A percentile compares a stretch with the other conserved stretches of the same genome.
Evolutionary conservation across 345 rosid genomes (phyloP).

Genomic region (Salix udensis): DNA sequence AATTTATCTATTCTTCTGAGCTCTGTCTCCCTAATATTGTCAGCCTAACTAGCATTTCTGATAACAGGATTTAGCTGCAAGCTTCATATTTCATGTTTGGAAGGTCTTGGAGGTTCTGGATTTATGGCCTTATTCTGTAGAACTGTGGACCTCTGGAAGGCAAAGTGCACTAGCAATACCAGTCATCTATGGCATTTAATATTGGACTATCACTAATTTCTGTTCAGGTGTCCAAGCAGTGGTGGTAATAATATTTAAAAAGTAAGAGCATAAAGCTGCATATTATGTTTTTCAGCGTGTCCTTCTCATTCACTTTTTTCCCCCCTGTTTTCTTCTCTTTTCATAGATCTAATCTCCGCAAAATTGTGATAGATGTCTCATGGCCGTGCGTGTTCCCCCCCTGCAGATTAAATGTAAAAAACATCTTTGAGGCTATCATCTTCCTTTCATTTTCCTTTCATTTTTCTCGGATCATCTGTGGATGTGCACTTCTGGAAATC

Average conservation of each 20-base stretch:
- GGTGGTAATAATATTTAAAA: background rate
- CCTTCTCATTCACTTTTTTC: background rate
- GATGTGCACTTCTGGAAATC: slow-evolving; percentile 2
- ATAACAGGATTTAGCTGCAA: background rate
- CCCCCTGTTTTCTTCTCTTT: background rate
- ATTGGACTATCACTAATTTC: background rate
- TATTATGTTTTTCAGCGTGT: background rate
- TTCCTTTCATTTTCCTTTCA: background rate
- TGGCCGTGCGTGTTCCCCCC: background rate
- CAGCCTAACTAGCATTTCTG: background rate
- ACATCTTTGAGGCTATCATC: background rate
- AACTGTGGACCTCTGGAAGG: background rate
- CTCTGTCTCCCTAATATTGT: background rate
- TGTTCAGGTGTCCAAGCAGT: background rate
- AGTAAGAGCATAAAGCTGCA: background rate
- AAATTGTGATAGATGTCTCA: background rate
- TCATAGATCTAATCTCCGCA: background rate
- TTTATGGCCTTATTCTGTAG: background rate
- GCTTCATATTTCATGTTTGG: background rate
- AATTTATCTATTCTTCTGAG: background rate
- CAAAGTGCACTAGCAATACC: background rate
- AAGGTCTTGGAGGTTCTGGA: background rate
- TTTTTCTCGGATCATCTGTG: background rate
- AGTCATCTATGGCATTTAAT: background rate
- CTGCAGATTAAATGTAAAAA: background rate